Percentiles rank a stretch among this genome's conserved stretches.
Evolutionary conservation across 148 eudicot genomes (phyloP).

Genomic region (Mesembryanthemum crystallinum): DNA sequence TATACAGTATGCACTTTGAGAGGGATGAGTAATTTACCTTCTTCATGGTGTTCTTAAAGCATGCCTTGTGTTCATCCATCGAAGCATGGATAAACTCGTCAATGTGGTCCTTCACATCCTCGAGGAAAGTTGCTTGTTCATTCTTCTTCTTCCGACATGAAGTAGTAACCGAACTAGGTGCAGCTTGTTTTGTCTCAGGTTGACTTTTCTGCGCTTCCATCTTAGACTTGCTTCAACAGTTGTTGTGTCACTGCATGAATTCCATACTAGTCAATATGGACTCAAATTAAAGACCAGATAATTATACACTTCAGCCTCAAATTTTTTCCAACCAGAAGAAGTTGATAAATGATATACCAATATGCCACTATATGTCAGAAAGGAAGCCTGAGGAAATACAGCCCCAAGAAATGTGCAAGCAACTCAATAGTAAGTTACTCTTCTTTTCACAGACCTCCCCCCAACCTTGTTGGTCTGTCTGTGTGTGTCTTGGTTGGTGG

Average conservation of each 20-base stretch:
- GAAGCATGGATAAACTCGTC: conserved; percentile 42
- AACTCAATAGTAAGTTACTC: too few species aligned
- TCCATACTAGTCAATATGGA: neutral
- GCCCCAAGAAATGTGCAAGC: too few species aligned
- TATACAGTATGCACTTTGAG: neutral
- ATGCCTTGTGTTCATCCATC: conserved; percentile 43
- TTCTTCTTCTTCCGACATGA: conserved; percentile 47
- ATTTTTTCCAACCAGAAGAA: too few species aligned
- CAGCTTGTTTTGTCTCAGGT: conserved; percentile 22
- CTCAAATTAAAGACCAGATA: neutral
- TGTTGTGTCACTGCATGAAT: neutral
- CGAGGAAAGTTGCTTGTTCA: conserved; percentile 41
- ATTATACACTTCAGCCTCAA: too few species aligned
- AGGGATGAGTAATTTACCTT: conserved; percentile 25
- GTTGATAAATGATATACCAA: too few species aligned
- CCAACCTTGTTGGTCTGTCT: too few species aligned
- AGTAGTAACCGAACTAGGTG: conserved; percentile 17
- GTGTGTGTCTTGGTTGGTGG: too few species aligned
- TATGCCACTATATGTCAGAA: too few species aligned
- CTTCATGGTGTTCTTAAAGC: conserved; percentile 37
- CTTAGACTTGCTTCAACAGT: conserved; percentile 14
- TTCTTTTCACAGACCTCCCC: too few species aligned
- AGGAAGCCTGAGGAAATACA: too few species aligned
- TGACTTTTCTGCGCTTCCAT: conserved; percentile 41
- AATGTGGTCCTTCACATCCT: conserved; percentile 42